phyloP scores from a whole-genome alignment of 305 asterid genomes.

The Fraxinus latifolia region DNA sequence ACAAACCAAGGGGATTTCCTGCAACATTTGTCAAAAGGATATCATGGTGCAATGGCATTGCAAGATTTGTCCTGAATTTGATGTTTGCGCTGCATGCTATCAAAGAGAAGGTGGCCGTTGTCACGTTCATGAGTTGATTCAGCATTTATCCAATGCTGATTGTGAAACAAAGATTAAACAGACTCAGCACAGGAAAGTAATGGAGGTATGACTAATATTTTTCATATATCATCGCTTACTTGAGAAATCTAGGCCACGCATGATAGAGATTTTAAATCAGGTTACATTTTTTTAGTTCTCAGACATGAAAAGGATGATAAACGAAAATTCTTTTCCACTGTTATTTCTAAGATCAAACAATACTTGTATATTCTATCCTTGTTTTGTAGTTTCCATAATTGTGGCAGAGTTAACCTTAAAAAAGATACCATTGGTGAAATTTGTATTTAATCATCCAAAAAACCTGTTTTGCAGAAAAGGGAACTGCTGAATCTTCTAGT shows the following conservation, averaged over 20 bases:
- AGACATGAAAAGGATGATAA: not conserved
- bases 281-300: not conserved
- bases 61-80: conserved; percentile 38
- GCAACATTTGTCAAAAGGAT: conserved; percentile 40
- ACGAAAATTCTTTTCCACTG: not conserved
- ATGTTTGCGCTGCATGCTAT: conserved; percentile 40
- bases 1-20: conserved; percentile 22
- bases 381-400: not conserved
- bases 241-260: not conserved
- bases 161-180: conserved; percentile 20
- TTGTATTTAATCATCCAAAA: conserved; percentile 9
- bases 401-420: not conserved
- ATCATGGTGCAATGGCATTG: conserved; percentile 35
- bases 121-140: conserved; percentile 31
- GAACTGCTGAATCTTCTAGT: conserved; percentile 31
- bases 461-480: conserved; percentile 25
- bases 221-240: conserved; percentile 10
- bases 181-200: conserved; percentile 21
- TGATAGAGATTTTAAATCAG: not conserved
- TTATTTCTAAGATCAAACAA: not conserved
- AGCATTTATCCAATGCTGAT: conserved; percentile 10
- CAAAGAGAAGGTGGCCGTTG: conserved; percentile 28
- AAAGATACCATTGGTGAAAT: not conserved
- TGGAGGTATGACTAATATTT: conserved; percentile 21
- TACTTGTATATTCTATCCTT: not conserved